Base-by-base conservation (phyloP, 1,284 basidiomycete genomes). In the Naganishia sp. region DNA sequence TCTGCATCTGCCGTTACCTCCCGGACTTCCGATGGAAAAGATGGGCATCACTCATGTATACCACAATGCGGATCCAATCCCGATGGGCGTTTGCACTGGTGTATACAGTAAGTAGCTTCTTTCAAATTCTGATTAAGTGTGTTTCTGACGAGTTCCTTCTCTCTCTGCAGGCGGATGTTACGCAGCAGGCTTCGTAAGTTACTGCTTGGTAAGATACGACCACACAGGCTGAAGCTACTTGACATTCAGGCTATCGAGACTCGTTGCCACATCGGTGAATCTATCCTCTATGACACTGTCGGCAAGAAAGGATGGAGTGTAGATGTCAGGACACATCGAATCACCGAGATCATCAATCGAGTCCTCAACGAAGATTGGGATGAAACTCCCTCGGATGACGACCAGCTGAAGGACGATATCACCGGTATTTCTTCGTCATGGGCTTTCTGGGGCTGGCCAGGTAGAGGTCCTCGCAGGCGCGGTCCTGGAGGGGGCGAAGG, bases 201-300 rank as follows among this genome's bases (percentile, higher is more conserved):
- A 1, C 39, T 13, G 15, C 6, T 3, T n/a, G 36, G 15, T 13
- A 13, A 39, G 36, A 2, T 28, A 31, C n/a, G 7, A 36, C 10
- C 28, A 45, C 3, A 45, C 6, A 16, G 10, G 39, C 25, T 63
- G 6, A 45, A 28, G 25, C 33, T 23, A 13, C 55, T 44, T 36
- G 4, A 23, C n/a, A 43, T n/a, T 9, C 53, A 76, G 75, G 76
- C 79, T 0, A 70, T 81, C 25, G 80, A 81, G 68, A 73, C 75
- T 28, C 76, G 76, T 45, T 96, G 93, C 75, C 93, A 94, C 74
- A 83, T 90, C 0, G 94, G 94, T 49, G 86, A 89, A 80, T 87
- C 87, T 13, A 88, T 93, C 66, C 81, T 90, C 13, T 97, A 93
- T 76, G 94, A 98, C 75, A 93, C 94, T 0, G 89, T 95, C 33